Percentiles rank a stretch among this genome's conserved stretches.
Conservation (phyloP, 2,329 filamentous ascomycete species). For the Diaporthe ampelina region DNA sequence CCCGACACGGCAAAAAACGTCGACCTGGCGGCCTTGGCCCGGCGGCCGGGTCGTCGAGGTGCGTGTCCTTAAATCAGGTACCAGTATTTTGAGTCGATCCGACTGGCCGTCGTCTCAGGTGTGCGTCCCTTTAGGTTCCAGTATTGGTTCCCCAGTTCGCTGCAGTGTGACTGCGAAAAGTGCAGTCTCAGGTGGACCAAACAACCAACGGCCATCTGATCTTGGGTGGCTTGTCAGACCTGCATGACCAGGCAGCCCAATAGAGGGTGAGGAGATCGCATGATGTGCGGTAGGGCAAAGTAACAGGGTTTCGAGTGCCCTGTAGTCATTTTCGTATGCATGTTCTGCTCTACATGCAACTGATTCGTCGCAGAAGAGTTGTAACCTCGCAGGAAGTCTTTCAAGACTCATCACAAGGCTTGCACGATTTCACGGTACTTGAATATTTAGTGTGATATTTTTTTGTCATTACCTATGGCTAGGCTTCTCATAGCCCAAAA, state of each 20-base stretch:
- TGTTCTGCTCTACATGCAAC: not conserved
- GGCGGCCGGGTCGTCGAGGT: not conserved
- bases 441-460: not conserved
- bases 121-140: conserved; percentile 9
- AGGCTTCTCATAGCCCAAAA: not conserved
- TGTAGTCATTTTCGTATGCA: not conserved
- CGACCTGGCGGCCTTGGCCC: conserved; percentile 23
- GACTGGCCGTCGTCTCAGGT: conserved; percentile 34
- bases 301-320: not conserved
- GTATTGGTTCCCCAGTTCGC: not conserved
- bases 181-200: conserved; percentile 32
- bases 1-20: conserved; percentile 2
- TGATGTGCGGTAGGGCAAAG: not conserved
- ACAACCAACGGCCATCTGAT: not conserved
- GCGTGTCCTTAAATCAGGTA: conserved; percentile 31
- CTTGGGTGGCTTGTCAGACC: not conserved
- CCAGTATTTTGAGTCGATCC: conserved; percentile 23
- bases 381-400: not conserved
- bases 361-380: not conserved
- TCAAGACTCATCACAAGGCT: not conserved
- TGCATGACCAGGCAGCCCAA: not conserved
- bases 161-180: conserved; percentile 16
- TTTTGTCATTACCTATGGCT: not conserved
- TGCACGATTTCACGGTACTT: not conserved
- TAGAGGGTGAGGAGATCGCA: not conserved